Base-by-base conservation (phyloP, 2,329 filamentous ascomycete genomes). In the Claviceps lovelessii region DNA sequence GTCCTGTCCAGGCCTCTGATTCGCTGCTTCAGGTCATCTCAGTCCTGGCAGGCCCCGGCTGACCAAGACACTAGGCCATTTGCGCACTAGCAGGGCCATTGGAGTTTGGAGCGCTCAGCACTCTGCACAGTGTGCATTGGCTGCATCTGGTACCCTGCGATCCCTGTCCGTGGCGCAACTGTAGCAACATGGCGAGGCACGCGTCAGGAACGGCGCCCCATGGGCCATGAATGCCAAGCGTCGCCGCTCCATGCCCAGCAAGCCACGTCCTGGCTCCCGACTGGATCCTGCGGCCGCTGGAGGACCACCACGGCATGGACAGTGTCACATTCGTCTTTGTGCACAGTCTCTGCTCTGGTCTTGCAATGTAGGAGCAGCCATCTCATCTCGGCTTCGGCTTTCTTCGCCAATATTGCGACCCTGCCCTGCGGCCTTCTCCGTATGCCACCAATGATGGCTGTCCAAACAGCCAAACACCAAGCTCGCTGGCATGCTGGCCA, bases 71-170 rank as follows among this genome's bases (percentile, higher is more conserved):
- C 46, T 48, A 48, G 15, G 6, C 28, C 29, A 5, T 9, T n/a
- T 19, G n/a, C 8, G 31, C n/a, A 35, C 8, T 49, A 35, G 29
- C 46, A 9, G 29, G 8, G 45, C 45, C 47, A 54, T 41, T 39
- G 11, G 39, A 28, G 51, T 17, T 33, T 9, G 33, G 6, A 4
- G 19, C 33, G 31, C 31, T 28, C 42, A 11, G 23, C n/a, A 19
- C 9, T 42, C 39, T 47, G 35, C 53, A 59, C 58, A 59, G 58
- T 59, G 58, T 53, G 54, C 23, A 10, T 23, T 15, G 6, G 3
- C 9, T 33, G 31, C 50, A 46, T 44, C n/a, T 13, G 23, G 3
- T 23, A 23, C 23, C 2, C 23, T 3, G 3, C 23, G 13, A 46
- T 45, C 50, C 50, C 50, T 50, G 50, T 23, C 11, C 9, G 54